Conservation (phyloP, 129 eudicot species). For the Helianthus annuus region DNA sequence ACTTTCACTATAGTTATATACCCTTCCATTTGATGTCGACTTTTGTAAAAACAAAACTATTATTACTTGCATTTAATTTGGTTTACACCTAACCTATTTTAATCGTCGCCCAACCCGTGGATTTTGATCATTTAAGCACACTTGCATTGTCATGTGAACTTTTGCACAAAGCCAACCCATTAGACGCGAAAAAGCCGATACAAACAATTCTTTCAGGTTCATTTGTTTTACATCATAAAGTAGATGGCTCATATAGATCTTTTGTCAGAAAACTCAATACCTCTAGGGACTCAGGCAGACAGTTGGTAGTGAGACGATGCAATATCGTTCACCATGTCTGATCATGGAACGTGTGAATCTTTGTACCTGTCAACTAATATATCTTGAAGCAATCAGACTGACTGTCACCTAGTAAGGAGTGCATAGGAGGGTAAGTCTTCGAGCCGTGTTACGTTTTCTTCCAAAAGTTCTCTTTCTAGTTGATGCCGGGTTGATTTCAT, state of each 20-base stretch:
- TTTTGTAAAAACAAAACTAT: too few relatives aligned
- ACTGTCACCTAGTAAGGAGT: conserved; percentile 55
- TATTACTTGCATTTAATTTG: too few relatives aligned
- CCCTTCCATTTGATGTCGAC: too few relatives aligned
- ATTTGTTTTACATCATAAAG: conserved; percentile 28
- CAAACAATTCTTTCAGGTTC: conserved; percentile 22
- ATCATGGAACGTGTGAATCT: conserved; percentile 16
- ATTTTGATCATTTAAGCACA: neutral
- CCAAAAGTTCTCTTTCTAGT: conserved; percentile 86
- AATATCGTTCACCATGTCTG: conserved; percentile 14
- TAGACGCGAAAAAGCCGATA: neutral
- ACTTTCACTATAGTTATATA: too few relatives aligned
- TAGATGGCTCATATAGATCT: conserved; percentile 19
- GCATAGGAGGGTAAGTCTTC: conserved; percentile 90
- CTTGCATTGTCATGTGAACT: conserved; percentile 3
- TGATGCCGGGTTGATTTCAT: conserved; percentile 97
- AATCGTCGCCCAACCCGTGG: too few relatives aligned
- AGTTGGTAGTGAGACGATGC: neutral
- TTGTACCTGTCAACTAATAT: conserved; percentile 21
- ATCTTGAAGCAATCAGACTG: conserved; percentile 26
- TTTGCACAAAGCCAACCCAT: conserved; percentile 15
- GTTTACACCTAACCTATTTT: too few relatives aligned
- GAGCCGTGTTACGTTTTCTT: conserved; percentile 63
- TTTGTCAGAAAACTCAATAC: conserved; percentile 16
- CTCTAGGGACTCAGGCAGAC: neutral